Evolutionary conservation across 1,139 yeast genomes (phyloP).

Genomic region (Candida sp.): DNA sequence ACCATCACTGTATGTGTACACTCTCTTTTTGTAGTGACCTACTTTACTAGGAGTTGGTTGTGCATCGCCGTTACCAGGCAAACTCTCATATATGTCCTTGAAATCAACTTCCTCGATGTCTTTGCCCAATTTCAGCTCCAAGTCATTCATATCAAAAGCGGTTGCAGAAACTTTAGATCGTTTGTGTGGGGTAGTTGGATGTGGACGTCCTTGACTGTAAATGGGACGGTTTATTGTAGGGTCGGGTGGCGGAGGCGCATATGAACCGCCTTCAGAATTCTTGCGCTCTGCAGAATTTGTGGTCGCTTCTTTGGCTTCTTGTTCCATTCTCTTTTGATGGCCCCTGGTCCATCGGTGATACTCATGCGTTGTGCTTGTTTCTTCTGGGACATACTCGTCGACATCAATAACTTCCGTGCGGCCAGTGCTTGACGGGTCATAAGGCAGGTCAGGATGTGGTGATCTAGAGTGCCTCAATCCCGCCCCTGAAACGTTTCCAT

Average conservation of each 20-base stretch:
- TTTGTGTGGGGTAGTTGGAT: slow-evolving; percentile 8
- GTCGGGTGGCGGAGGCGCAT: background rate
- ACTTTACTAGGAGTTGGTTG: slow-evolving; percentile 16
- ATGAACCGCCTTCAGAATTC: background rate
- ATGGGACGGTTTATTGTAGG: background rate
- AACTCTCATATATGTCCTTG: slow-evolving; percentile 31
- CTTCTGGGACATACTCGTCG: slow-evolving; percentile 5
- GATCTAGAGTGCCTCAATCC: background rate
- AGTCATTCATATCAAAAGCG: slow-evolving; percentile 9
- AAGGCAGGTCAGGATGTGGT: background rate
- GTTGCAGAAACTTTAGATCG: slow-evolving; percentile 11
- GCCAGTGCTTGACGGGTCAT: background rate
- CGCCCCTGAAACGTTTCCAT: background rate
- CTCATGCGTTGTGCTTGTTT: background rate
- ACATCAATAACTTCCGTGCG: slow-evolving; percentile 3
- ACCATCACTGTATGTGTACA: slow-evolving; percentile 37
- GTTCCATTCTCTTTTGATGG: background rate
- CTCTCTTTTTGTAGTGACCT: slow-evolving; percentile 18
- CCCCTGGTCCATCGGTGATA: background rate
- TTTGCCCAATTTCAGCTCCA: slow-evolving; percentile 22
- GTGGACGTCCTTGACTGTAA: background rate
- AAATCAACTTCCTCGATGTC: slow-evolving; percentile 39
- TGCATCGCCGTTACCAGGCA: slow-evolving; percentile 26
- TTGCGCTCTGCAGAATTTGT: background rate
- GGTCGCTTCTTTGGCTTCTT: background rate